Evolutionary conservation across 345 rosid species (phyloP).

Genomic region (Cardamine occulta): DNA sequence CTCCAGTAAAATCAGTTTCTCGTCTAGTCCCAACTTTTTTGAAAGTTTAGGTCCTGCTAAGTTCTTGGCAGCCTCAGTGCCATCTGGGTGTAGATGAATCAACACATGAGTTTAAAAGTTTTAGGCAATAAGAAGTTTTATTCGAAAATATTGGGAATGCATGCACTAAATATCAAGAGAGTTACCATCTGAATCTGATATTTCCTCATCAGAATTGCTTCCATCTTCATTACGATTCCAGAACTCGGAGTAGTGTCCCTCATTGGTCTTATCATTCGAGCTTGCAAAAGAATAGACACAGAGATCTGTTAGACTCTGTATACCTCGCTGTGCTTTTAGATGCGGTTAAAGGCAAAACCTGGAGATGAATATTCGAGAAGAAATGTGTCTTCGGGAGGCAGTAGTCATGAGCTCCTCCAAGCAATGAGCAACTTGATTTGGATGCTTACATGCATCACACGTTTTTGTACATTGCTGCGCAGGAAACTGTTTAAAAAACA

Average conservation of each 20-base stretch:
- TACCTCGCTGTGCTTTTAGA: background rate
- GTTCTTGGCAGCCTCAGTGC: constrained; percentile 48
- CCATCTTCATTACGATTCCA: constrained; percentile 90
- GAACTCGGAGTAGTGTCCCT: constrained; percentile 73
- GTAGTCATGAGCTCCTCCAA: constrained; percentile 68
- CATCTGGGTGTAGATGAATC: constrained; percentile 49
- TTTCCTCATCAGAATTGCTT: constrained; percentile 82
- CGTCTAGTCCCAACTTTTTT: constrained; percentile 58
- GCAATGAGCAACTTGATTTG: constrained; percentile 59
- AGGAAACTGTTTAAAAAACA: constrained; percentile 54
- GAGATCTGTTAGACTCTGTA: constrained; percentile 13
- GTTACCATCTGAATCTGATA: constrained; percentile 85
- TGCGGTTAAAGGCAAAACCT: constrained; percentile 49
- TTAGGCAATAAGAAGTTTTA: background rate
- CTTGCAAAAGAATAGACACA: constrained; percentile 48
- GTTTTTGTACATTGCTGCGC: constrained; percentile 65
- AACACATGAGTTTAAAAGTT: background rate
- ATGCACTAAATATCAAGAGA: constrained; percentile 6
- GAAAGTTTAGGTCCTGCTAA: constrained; percentile 53
- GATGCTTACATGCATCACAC: constrained; percentile 91
- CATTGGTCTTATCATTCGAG: constrained; percentile 48
- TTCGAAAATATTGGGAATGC: constrained; percentile 1
- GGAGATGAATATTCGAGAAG: constrained; percentile 59
- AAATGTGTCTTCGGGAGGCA: constrained; percentile 57
- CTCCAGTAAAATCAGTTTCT: constrained; percentile 69